Evolutionary conservation across 1,284 basidiomycete genomes (phyloP).

Genomic region (Rhodotorula mucilaginosa): DNA sequence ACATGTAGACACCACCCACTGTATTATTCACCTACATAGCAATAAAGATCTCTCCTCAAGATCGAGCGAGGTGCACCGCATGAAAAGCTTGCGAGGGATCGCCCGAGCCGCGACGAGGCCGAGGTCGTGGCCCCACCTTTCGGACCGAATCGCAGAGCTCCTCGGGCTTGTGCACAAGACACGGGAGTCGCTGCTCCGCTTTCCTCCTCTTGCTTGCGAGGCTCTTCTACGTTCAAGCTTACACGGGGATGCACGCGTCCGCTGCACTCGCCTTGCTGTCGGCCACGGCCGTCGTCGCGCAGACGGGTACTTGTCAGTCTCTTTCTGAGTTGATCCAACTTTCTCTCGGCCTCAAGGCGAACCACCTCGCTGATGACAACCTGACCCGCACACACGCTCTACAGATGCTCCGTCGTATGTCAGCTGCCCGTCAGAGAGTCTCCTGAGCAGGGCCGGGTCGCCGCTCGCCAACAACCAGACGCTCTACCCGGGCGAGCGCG

Average conservation of each 20-base stretch:
- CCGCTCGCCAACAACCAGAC: slow-evolving; percentile 20
- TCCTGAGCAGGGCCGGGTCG: slow-evolving; percentile 21
- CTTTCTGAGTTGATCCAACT: not conserved
- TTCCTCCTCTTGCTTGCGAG: too few species aligned
- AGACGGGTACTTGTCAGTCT: not conserved
- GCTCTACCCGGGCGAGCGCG: slow-evolving; percentile 14
- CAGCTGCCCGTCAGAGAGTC: slow-evolving; percentile 17
- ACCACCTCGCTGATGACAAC: not conserved
- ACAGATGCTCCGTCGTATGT: slow-evolving; percentile 28
- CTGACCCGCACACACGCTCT: not conserved
- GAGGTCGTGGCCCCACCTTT: too few species aligned
- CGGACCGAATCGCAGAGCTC: too few species aligned
- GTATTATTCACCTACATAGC: too few species aligned
- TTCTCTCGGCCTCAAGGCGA: not conserved
- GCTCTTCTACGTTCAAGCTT: too few species aligned
- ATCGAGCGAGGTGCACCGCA: too few species aligned
- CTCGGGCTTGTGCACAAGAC: too few species aligned
- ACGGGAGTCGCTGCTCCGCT: too few species aligned
- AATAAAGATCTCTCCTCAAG: too few species aligned
- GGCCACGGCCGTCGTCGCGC: not conserved
- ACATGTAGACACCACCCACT: too few species aligned
- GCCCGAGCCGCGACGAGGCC: too few species aligned
- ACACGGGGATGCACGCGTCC: not conserved
- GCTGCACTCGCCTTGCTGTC: not conserved
- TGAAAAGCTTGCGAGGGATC: too few species aligned